Evolutionary conservation across 1,284 basidiomycete genomes (phyloP), one percentile per base, ranked within the genome.

Genomic region (Ustilago bromivora): DNA sequence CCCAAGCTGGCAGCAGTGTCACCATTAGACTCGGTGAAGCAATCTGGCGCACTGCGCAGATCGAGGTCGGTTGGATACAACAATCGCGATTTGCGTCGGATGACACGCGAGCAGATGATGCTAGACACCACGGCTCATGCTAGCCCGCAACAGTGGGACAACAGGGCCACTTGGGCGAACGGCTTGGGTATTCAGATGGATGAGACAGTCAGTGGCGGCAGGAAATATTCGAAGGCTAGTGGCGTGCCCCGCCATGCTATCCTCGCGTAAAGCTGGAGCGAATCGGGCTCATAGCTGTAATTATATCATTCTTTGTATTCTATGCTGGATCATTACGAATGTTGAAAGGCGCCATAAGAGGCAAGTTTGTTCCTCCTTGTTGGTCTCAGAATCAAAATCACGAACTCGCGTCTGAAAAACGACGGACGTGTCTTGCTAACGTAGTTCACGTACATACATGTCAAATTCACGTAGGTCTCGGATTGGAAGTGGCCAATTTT

Each of bases 21-120:
- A 19, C 51, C 69, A 51, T 56, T 66, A 4, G 68, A 65, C 41
- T 57, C 53, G 12, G 51, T 55, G 38, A 46, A 53, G 57, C 62
- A 71, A 17, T 34, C 34, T 0, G 55, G 54, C 1, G 53, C 56
- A 43, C 55, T 71, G 35, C 34, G 69, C 41, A 15, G 63, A 40
- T 65, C 69, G 23, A 57, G 63, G 2, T 71, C 69, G 55, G 59
- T 61, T 2, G 69, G 63, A 4, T 65, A 62, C 52, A 62, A 53
- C 38, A 47, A 41, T 13, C 38, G 67, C 19, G 67, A 70, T 32
- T 9, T 70, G 53, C 36, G 61, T 34, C 31, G 23, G 32, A 19
- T 61, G 56, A 56, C 68, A 46, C 57, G 58, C 19, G 62, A 70
- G 3, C 54, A 64, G 58, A 70, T 65, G 68, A 19, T 57, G 34